These are phyloP conservation scores for Discostella stelligera DNA, from an alignment of 352 stramenopile genomes.

Conservation along the genomic window DNA sequence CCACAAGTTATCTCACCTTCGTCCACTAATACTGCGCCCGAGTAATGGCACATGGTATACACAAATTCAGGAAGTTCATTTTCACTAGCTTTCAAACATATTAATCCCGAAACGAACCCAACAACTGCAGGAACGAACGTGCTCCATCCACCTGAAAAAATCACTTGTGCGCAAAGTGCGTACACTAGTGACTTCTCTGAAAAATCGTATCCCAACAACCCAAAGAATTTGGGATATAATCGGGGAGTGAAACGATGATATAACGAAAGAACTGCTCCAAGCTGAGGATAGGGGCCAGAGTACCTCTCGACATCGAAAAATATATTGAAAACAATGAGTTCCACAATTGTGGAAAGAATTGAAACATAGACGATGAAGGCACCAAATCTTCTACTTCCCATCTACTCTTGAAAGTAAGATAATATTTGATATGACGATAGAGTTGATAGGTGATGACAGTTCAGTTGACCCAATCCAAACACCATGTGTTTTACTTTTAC, in stretches of 20 bases:
- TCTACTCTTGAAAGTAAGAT: conserved; percentile 4
- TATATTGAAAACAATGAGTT: conserved; percentile 37
- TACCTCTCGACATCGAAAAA: conserved; percentile 46
- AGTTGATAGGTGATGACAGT: neutral
- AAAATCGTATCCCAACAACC: conserved; percentile 55
- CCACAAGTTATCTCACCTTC: conserved; percentile 2
- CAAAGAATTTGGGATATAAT: conserved; percentile 71
- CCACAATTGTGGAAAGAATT: conserved; percentile 32
- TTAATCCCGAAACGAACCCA: conserved; percentile 35
- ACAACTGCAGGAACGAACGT: conserved; percentile 32
- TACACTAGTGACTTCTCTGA: conserved; percentile 69
- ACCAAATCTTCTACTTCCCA: conserved; percentile 39
- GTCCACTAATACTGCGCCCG: conserved; percentile 33
- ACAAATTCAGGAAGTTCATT: conserved; percentile 41
- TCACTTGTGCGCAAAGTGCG: conserved; percentile 52
- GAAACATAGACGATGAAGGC: conserved; percentile 33
- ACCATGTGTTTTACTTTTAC: conserved; percentile 1
- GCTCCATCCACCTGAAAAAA: conserved; percentile 37
- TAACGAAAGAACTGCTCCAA: conserved; percentile 59
- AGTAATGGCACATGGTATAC: conserved; percentile 12
- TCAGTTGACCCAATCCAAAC: neutral
- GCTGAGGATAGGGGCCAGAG: conserved; percentile 56
- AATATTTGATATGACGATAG: neutral
- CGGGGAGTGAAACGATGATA: conserved; percentile 62
- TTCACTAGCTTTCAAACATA: conserved; percentile 26